phyloP scores from a whole-genome alignment of 2,329 filamentous ascomycete genomes.

The Apiospora sp. region DNA sequence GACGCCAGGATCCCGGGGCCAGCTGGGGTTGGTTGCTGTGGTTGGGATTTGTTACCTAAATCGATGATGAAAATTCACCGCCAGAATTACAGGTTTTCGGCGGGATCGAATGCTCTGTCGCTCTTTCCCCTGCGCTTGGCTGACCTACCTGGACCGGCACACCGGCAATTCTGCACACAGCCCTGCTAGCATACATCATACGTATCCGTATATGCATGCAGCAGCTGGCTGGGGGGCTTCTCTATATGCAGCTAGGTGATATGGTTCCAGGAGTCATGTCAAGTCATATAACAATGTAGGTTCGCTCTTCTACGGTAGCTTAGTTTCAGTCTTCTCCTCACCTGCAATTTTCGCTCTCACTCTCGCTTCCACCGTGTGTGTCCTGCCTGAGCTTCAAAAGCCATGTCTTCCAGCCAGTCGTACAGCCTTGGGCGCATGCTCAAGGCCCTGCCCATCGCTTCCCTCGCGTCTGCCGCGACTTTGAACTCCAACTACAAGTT shows the following conservation, averaged over 20 bases:
- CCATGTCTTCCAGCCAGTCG: conserved; percentile 15
- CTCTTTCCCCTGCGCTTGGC: background rate
- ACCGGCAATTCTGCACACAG: background rate
- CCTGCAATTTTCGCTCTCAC: background rate
- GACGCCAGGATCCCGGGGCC: conserved; percentile 1
- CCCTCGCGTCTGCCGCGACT: conserved; percentile 27
- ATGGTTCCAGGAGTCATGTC: background rate
- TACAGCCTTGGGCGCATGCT: conserved; percentile 15
- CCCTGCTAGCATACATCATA: background rate
- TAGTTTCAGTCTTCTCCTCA: background rate
- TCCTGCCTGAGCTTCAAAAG: conserved; percentile 7
- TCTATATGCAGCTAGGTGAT: background rate
- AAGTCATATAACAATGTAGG: conserved; percentile 1
- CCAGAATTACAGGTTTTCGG: background rate
- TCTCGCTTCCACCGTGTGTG: conserved; percentile 3
- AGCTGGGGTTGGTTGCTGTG: background rate
- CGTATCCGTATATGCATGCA: background rate
- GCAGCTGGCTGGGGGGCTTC: background rate
- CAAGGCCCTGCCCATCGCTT: conserved; percentile 26
- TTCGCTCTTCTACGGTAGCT: background rate
- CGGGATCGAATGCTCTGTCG: background rate
- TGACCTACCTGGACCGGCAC: background rate
- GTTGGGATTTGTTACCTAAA: background rate
- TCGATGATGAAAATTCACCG: conserved; percentile 15
- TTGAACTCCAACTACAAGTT: conserved; percentile 32